phyloP scores from a whole-genome alignment of 2,329 filamentous ascomycete genomes.

The Thielaviopsis punctulata region DNA sequence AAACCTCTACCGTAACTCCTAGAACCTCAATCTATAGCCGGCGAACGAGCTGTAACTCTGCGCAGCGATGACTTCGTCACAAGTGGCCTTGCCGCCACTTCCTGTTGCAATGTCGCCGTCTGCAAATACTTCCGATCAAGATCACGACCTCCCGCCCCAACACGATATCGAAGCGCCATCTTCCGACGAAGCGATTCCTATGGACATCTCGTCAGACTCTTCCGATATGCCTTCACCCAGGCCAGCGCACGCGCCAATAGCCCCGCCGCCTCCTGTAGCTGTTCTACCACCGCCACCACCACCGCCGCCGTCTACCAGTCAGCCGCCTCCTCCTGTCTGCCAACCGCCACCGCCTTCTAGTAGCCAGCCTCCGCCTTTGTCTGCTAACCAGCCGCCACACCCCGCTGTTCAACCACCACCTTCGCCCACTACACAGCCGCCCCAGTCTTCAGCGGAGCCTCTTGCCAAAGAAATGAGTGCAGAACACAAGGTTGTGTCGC shows the following conservation, averaged over 20 bases:
- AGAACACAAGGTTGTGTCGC: neutral
- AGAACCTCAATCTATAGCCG: neutral
- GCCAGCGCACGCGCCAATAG: neutral
- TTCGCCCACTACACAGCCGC: no score
- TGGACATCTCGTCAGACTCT: conserved; percentile 9
- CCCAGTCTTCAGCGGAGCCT: neutral
- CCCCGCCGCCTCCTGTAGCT: neutral
- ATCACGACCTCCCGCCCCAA: neutral
- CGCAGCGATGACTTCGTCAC: conserved; percentile 12
- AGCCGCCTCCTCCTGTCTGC: neutral
- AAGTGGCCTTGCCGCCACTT: conserved; percentile 8
- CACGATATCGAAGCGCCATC: neutral
- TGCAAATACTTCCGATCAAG: conserved; percentile 3
- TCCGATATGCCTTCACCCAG: neutral
- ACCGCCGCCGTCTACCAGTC: neutral
- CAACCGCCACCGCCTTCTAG: no score
- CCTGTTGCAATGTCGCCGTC: conserved; percentile 6
- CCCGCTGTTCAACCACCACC: no score
- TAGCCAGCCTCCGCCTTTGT: no score
- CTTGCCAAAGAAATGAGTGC: neutral
- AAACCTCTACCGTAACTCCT: no score
- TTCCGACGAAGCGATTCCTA: conserved; percentile 6
- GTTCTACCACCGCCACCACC: neutral
- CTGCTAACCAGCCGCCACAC: no score
- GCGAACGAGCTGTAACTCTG: conserved; percentile 11